These are phyloP conservation scores for Debaryomyces psychrophilus DNA, from an alignment of 1,139 yeast species.

Conservation along the genomic window DNA sequence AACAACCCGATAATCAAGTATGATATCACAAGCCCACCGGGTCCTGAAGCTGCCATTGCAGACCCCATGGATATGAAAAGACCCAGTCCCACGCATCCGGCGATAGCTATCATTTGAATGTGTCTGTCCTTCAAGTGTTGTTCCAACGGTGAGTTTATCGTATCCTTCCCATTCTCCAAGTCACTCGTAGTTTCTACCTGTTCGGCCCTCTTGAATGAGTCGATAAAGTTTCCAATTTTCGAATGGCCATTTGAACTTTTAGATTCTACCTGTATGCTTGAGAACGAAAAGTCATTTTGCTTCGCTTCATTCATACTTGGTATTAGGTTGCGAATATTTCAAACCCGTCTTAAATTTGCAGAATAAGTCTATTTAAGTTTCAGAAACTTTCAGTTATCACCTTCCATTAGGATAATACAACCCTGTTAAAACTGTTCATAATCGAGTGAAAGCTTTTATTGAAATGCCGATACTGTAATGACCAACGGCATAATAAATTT, in stretches of 20 bases:
- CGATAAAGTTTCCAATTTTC: conserved; percentile 38
- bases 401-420: conserved; percentile 1
- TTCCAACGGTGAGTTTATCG: conserved; percentile 10
- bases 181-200: neutral
- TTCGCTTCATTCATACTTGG: conserved; percentile 3
- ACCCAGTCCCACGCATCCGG: conserved; percentile 31
- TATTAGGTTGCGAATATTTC: neutral
- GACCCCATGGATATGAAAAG: conserved; percentile 29
- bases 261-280: conserved; percentile 1
- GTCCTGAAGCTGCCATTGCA: conserved; percentile 46
- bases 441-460: neutral
- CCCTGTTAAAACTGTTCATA: neutral
- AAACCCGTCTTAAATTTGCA: neutral
- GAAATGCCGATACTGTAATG: conserved; percentile 1
- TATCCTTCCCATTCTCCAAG: conserved; percentile 4
- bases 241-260: neutral
- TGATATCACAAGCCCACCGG: conserved; percentile 61
- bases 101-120: conserved; percentile 28
- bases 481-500: neutral
- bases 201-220: conserved; percentile 48
- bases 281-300: neutral
- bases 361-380: neutral
- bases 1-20: conserved; percentile 60
- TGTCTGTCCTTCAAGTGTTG: conserved; percentile 25
- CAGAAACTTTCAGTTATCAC: neutral